Conservation (phyloP, 2,329 filamentous ascomycete genomes). For the Claviceps quebecensis region DNA sequence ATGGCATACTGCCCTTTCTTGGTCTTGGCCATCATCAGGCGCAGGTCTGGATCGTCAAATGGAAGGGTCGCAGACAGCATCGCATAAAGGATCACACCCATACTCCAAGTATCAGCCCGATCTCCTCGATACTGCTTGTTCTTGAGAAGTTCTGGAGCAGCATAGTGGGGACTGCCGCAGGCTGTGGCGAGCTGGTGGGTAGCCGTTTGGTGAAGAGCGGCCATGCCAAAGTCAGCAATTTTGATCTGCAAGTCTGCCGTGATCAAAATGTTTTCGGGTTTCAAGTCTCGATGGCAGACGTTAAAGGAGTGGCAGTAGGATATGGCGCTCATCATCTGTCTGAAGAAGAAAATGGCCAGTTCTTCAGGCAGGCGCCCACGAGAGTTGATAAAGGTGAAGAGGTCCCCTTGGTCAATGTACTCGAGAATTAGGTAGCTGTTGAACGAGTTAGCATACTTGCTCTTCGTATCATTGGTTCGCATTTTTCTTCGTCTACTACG, state of each 20-base stretch:
- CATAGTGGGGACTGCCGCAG: conserved; percentile 94
- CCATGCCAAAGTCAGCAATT: conserved; percentile 96
- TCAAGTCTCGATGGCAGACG: conserved; percentile 91
- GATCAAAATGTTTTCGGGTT: conserved; percentile 91
- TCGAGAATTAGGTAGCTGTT: conserved; percentile 88
- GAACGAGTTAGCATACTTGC: conserved; percentile 6
- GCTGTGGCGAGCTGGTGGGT: conserved; percentile 72
- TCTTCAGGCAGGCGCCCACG: conserved; percentile 64
- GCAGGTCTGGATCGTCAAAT: conserved; percentile 57
- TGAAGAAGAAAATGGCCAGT: conserved; percentile 71
- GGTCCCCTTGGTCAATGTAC: conserved; percentile 64
- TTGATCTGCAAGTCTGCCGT: conserved; percentile 67
- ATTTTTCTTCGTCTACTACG: background rate
- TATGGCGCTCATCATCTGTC: conserved; percentile 84
- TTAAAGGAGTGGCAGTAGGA: conserved; percentile 89
- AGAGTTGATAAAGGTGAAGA: conserved; percentile 74
- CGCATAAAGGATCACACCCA: conserved; percentile 79
- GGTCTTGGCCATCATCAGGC: conserved; percentile 46
- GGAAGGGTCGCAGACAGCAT: conserved; percentile 74
- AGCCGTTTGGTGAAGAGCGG: conserved; percentile 69
- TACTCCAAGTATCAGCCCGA: conserved; percentile 86
- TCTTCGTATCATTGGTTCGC: background rate
- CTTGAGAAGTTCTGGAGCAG: conserved; percentile 79
- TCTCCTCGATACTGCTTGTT: conserved; percentile 68
- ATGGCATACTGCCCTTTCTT: conserved; percentile 47